Conservation (phyloP, 352 stramenopile genomes). For the Plasmopara halstedii region DNA sequence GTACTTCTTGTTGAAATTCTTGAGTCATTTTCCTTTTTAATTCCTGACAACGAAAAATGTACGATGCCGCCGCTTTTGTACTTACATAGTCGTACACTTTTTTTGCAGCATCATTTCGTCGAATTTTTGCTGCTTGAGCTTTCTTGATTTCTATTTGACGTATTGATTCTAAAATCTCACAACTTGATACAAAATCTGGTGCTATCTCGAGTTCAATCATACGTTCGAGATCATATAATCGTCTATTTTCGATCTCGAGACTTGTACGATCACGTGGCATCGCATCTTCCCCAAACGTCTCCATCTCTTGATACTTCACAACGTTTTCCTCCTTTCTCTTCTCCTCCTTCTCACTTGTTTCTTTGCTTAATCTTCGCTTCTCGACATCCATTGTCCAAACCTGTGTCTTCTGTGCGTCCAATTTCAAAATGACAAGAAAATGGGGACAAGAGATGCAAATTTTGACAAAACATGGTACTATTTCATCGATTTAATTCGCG, state of each 20-base stretch:
- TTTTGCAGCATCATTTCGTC: conserved; percentile 16
- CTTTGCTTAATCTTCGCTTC: too few species aligned
- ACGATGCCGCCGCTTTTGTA: conserved; percentile 28
- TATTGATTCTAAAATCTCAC: conserved; percentile 15
- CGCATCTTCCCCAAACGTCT: conserved; percentile 14
- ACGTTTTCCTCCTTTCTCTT: background rate
- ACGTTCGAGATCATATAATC: conserved; percentile 17
- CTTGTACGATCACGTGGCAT: conserved; percentile 19
- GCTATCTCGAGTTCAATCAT: conserved; percentile 25
- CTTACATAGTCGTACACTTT: conserved; percentile 38
- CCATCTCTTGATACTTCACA: conserved; percentile 2
- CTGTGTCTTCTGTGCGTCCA: too few species aligned
- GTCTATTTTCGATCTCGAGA: conserved; percentile 22
- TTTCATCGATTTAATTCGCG: background rate
- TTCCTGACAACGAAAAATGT: conserved; percentile 36
- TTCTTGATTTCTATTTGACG: conserved; percentile 18
- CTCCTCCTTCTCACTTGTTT: too few species aligned
- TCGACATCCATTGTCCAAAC: too few species aligned
- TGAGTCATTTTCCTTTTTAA: conserved; percentile 43
- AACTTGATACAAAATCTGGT: conserved; percentile 31
- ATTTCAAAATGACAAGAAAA: conserved; percentile 19
- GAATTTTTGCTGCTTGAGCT: conserved; percentile 23
- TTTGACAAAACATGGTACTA: conserved; percentile 5
- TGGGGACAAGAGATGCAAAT: background rate
- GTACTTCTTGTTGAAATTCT: conserved; percentile 48